phyloP scores from a whole-genome alignment of 2,329 filamentous ascomycete genomes.

The Botrytis galanthina region DNA sequence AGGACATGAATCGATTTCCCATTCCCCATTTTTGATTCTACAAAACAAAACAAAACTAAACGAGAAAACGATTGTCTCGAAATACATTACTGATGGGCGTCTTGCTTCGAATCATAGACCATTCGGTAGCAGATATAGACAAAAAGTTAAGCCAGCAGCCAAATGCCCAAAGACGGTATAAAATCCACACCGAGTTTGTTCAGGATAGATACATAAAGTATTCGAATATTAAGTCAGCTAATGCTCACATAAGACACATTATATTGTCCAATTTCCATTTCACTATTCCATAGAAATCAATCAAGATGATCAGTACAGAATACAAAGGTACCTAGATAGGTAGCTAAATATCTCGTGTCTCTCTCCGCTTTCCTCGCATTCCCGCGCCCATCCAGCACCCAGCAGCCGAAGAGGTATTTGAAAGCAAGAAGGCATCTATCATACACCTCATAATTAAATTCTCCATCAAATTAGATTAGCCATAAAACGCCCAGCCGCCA shows the following conservation, averaged over 20 bases:
- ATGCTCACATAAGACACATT: background rate
- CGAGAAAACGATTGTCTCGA: no score
- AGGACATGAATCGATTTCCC: no score
- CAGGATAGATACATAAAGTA: background rate
- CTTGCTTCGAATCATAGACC: background rate
- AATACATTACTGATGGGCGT: no score
- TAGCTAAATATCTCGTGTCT: background rate
- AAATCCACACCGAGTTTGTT: background rate
- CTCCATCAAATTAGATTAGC: background rate
- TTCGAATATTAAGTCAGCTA: background rate
- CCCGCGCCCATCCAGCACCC: background rate
- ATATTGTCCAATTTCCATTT: background rate
- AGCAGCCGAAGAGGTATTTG: background rate
- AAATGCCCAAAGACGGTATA: no score
- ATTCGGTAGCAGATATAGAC: background rate
- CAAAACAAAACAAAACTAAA: no score
- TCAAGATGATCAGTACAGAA: background rate
- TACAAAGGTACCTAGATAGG: background rate
- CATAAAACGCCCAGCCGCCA: slow-evolving; percentile 7
- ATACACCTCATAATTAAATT: slow-evolving; percentile 1
- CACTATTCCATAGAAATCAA: background rate
- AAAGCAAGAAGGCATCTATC: slow-evolving; percentile 6
- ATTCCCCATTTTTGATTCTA: no score
- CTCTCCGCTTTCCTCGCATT: background rate
- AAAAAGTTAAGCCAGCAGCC: background rate